Percentiles rank a stretch among this genome's conserved stretches.
phyloP scores from a whole-genome alignment of 805 yeast genomes.

The Metschnikowia kofuensis region DNA sequence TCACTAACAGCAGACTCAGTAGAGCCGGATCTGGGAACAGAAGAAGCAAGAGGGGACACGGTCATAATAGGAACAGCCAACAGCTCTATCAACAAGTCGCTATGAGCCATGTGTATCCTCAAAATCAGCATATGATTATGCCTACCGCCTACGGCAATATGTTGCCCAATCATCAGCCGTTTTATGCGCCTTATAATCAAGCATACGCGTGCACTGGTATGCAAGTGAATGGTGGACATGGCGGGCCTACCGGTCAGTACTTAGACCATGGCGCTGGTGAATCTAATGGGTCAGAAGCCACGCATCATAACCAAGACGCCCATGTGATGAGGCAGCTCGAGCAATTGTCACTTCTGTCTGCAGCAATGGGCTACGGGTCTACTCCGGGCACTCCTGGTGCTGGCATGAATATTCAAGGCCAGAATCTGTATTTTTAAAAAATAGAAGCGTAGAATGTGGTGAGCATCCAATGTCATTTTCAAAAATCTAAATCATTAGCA shows the following conservation, averaged over 20 bases:
- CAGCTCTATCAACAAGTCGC: not conserved
- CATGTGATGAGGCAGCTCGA: conserved; percentile 46
- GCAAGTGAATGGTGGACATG: not conserved
- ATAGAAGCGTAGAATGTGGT: no score
- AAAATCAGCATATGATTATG: not conserved
- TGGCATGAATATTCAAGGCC: conserved; percentile 1
- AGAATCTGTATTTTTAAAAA: conserved; percentile 5
- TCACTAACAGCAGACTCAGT: conserved; percentile 38
- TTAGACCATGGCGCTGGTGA: not conserved
- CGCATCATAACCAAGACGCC: conserved; percentile 12
- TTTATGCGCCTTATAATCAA: not conserved
- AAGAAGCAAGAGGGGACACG: conserved; percentile 20
- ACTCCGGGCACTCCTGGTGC: conserved; percentile 40
- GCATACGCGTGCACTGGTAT: not conserved
- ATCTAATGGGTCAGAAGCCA: not conserved
- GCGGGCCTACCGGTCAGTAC: not conserved
- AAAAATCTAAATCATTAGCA: no score
- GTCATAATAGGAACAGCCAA: conserved; percentile 1
- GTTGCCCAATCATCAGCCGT: not conserved
- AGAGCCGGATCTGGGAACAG: conserved; percentile 26
- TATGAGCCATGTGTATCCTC: not conserved
- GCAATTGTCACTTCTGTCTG: conserved; percentile 44
- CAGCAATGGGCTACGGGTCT: conserved; percentile 45
- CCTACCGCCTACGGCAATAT: conserved; percentile 1
- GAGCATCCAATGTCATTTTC: no score